These are phyloP conservation scores for Leccinum disarticulatum DNA, from an alignment of 768 basidiomycete genomes.

Conservation along the genomic window DNA sequence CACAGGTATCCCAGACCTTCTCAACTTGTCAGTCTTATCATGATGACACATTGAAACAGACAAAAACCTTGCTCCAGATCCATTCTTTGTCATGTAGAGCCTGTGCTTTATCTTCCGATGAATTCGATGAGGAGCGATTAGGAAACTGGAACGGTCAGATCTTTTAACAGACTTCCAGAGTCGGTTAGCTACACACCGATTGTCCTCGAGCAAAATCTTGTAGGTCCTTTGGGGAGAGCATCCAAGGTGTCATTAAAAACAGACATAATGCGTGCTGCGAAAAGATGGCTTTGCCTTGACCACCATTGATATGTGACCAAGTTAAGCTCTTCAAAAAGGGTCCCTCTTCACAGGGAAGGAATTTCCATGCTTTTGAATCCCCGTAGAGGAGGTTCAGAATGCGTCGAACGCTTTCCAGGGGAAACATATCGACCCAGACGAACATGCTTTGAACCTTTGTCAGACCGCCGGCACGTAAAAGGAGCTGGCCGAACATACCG, in stretches of 20 bases:
- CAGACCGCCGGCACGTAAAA: not conserved
- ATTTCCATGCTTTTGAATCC: constrained; percentile 30
- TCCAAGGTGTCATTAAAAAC: constrained; percentile 43
- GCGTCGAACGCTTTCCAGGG: constrained; percentile 50
- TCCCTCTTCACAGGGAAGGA: constrained; percentile 25
- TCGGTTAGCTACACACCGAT: constrained; percentile 15
- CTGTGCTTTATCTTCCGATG: constrained; percentile 1
- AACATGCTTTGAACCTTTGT: constrained; percentile 36
- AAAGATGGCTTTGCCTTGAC: constrained; percentile 12
- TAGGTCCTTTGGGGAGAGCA: constrained; percentile 34
- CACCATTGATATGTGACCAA: constrained; percentile 26
- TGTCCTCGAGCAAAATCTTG: constrained; percentile 31
- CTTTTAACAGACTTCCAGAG: not conserved
- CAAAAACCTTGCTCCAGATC: constrained; percentile 53
- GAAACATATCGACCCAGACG: constrained; percentile 51
- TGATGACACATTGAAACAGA: not conserved
- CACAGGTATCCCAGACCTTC: constrained; percentile 43
- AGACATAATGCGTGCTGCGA: constrained; percentile 26
- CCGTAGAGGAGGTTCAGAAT: constrained; percentile 35
- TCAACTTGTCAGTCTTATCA: constrained; percentile 6
- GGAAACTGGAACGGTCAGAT: constrained; percentile 21
- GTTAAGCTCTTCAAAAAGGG: constrained; percentile 25
- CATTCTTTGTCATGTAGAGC: constrained; percentile 41
- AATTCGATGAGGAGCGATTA: constrained; percentile 10
- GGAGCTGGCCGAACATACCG: constrained; percentile 34